phyloP scores from a whole-genome alignment of 2,329 filamentous ascomycete genomes.

The Cryoendolithus antarcticus region DNA sequence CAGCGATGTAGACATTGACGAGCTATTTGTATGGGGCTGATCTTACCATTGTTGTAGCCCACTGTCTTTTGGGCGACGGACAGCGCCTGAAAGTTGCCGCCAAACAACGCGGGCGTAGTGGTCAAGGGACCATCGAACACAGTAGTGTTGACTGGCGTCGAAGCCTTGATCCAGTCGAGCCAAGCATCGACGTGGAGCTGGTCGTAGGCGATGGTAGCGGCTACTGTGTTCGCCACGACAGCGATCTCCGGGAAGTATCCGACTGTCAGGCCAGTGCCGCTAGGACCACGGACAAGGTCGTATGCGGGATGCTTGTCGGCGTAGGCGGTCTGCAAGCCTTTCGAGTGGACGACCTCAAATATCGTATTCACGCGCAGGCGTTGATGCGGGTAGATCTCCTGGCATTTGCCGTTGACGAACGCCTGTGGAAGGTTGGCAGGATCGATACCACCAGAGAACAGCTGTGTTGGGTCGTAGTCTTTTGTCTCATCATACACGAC shows the following conservation, averaged over 20 bases:
- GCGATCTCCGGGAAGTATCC: slow-evolving; percentile 23
- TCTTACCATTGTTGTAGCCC: slow-evolving; percentile 12
- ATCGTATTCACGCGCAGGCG: slow-evolving; percentile 20
- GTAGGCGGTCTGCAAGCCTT: slow-evolving; percentile 17
- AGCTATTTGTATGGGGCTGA: too few relatives aligned
- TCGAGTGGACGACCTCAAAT: slow-evolving; percentile 16
- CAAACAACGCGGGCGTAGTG: slow-evolving; percentile 15
- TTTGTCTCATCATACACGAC: slow-evolving; percentile 16
- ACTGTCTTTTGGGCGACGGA: slow-evolving; percentile 19
- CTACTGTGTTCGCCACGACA: slow-evolving; percentile 9
- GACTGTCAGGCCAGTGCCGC: slow-evolving; percentile 17
- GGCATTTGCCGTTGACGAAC: slow-evolving; percentile 12
- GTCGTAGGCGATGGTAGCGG: slow-evolving; percentile 19
- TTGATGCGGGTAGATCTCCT: slow-evolving; percentile 16
- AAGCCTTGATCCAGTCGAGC: slow-evolving; percentile 16
- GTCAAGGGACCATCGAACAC: slow-evolving; percentile 5
- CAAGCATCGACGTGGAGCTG: slow-evolving; percentile 18
- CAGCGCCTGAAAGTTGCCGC: slow-evolving; percentile 21
- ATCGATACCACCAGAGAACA: slow-evolving; percentile 18
- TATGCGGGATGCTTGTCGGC: slow-evolving; percentile 23
- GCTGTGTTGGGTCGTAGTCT: slow-evolving; percentile 13
- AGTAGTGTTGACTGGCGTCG: slow-evolving; percentile 8
- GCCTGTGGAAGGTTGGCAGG: slow-evolving; percentile 13
- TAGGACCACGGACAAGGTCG: slow-evolving; percentile 19
- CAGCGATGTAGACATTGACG: too few relatives aligned